Conservation (phyloP, 495 filamentous ascomycete species). For the Platismatia glauca region DNA sequence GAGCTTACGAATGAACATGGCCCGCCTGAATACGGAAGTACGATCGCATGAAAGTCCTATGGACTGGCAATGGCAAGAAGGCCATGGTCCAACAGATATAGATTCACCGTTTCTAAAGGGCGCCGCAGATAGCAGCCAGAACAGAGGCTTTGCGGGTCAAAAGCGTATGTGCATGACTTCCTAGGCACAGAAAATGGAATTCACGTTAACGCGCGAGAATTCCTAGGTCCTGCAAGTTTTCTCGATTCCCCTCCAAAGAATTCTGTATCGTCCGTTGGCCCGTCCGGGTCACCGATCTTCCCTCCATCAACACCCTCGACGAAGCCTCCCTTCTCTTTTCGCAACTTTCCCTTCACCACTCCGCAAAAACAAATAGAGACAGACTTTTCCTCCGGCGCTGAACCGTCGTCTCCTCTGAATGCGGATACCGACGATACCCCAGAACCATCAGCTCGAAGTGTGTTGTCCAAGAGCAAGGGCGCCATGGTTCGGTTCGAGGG, state of each 20-base stretch:
- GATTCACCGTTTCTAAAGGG: slow-evolving; percentile 46
- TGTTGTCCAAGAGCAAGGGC: slow-evolving; percentile 32
- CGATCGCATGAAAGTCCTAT: slow-evolving; percentile 53
- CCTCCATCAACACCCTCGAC: not conserved
- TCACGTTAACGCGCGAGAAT: not conserved
- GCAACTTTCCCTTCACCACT: slow-evolving; percentile 58
- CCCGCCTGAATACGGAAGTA: slow-evolving; percentile 30
- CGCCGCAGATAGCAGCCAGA: slow-evolving; percentile 14
- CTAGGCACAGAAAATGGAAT: not conserved
- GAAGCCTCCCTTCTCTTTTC: not conserved
- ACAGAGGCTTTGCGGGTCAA: slow-evolving; percentile 24
- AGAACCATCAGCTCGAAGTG: slow-evolving; percentile 42
- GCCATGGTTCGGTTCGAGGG: slow-evolving; percentile 33
- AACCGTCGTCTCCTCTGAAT: slow-evolving; percentile 65
- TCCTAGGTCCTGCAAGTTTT: slow-evolving; percentile 3
- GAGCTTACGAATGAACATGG: not conserved
- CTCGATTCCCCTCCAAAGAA: slow-evolving; percentile 5
- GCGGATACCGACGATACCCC: slow-evolving; percentile 63
- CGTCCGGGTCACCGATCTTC: not conserved
- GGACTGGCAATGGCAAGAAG: slow-evolving; percentile 58
- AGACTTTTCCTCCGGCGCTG: slow-evolving; percentile 70
- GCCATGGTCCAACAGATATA: slow-evolving; percentile 43
- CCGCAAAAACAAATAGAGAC: slow-evolving; percentile 61
- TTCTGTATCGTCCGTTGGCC: not conserved
- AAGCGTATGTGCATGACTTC: slow-evolving; percentile 39